Conservation (phyloP, 2,329 filamentous ascomycete species). For the Diaporthe eres region DNA sequence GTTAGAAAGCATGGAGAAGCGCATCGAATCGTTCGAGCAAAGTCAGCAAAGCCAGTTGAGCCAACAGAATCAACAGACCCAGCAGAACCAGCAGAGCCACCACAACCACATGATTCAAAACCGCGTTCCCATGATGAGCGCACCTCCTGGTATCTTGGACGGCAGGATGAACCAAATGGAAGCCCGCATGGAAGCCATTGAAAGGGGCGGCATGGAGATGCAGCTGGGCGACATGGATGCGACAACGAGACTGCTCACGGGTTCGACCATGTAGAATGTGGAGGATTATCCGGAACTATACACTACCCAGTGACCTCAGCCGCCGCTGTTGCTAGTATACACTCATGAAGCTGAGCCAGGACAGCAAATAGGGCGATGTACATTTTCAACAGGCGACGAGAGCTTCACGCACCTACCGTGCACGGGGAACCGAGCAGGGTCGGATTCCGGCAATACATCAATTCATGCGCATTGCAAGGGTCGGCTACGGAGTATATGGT, state of each 20-base stretch:
- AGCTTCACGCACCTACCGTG: neutral
- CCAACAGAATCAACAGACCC: slow-evolving; percentile 36
- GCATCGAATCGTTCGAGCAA: slow-evolving; percentile 66
- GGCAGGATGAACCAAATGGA: slow-evolving; percentile 53
- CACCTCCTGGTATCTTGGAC: slow-evolving; percentile 38
- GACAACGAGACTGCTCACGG: slow-evolving; percentile 50
- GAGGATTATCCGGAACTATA: neutral
- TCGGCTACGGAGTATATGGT: slow-evolving; percentile 34
- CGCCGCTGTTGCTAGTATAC: neutral
- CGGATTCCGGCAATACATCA: slow-evolving; percentile 1
- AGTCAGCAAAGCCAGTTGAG: slow-evolving; percentile 43
- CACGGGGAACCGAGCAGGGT: slow-evolving; percentile 10
- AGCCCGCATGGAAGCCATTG: slow-evolving; percentile 55
- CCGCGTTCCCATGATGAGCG: slow-evolving; percentile 45
- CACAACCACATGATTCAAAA: slow-evolving; percentile 43
- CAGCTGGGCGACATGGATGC: slow-evolving; percentile 57
- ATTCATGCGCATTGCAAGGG: slow-evolving; percentile 34
- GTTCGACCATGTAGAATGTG: slow-evolving; percentile 52
- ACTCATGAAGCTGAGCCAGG: neutral
- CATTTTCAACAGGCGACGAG: neutral
- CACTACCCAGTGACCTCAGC: neutral
- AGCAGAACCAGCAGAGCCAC: slow-evolving; percentile 38
- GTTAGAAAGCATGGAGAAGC: slow-evolving; percentile 65
- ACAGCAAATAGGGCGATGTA: neutral
- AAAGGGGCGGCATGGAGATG: slow-evolving; percentile 55